Conservation (phyloP, 345 rosid species). For the Jatropha curcas region DNA sequence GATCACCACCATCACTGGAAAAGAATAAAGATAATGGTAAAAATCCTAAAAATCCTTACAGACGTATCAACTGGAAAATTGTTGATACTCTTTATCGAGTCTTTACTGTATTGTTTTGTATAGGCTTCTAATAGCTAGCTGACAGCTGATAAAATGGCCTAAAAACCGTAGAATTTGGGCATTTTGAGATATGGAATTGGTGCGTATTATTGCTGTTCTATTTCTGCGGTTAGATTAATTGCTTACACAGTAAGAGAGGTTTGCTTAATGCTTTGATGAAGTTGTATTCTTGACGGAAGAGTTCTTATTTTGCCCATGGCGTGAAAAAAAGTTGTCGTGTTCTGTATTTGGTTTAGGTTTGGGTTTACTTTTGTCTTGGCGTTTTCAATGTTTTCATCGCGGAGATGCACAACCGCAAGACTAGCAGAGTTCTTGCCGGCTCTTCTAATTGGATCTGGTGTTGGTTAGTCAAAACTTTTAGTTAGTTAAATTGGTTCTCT, state of each 20-base stretch:
- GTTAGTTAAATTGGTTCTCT: constrained; percentile 47
- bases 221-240: constrained; percentile 50
- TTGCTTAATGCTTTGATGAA: constrained; percentile 45
- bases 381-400: not conserved
- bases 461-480: constrained; percentile 53
- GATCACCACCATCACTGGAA: no score
- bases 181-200: constrained; percentile 56
- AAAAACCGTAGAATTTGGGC: constrained; percentile 32
- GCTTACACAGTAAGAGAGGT: constrained; percentile 43
- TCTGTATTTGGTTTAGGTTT: constrained; percentile 5
- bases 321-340: constrained; percentile 47
- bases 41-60: not conserved
- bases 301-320: constrained; percentile 62
- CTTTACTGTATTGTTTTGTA: constrained; percentile 25
- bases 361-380: constrained; percentile 10
- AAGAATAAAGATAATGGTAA: not conserved
- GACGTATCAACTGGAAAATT: constrained; percentile 6
- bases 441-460: constrained; percentile 40
- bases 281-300: constrained; percentile 53
- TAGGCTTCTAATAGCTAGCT: constrained; percentile 40
- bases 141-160: constrained; percentile 32
- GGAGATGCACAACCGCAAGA: constrained; percentile 30
- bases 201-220: constrained; percentile 44
- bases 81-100: constrained; percentile 28
- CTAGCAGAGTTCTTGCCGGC: constrained; percentile 44